phyloP scores from a whole-genome alignment of 345 rosid genomes.

The Clausena lansium region DNA sequence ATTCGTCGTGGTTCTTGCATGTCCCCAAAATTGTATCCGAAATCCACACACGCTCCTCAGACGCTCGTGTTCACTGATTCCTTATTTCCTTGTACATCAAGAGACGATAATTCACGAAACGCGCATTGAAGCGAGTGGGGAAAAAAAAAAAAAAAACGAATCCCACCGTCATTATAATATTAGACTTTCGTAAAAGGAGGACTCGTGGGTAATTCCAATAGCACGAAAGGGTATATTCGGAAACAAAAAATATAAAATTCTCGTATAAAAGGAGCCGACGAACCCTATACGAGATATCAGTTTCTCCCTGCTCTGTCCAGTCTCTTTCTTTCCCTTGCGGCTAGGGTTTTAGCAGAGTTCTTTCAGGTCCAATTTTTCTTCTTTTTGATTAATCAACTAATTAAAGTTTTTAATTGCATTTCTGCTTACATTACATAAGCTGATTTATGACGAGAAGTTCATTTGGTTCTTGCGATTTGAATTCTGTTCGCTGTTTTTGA shows the following conservation, averaged over 20 bases:
- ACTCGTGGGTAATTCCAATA: background rate
- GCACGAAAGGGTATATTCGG: background rate
- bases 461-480: background rate
- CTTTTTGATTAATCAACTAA: background rate
- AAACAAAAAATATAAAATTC: background rate
- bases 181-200: background rate
- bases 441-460: background rate
- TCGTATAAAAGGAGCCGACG: background rate
- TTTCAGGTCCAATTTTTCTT: background rate
- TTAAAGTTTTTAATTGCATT: no score
- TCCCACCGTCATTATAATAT: background rate
- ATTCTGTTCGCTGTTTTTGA: background rate
- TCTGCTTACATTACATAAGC: background rate
- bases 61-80: background rate
- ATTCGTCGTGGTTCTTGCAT: no score
- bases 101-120: background rate
- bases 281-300: background rate
- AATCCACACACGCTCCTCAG: background rate
- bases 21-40: background rate
- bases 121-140: background rate
- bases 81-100: no score
- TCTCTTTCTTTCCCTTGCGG: conserved; percentile 5
- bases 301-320: no score
- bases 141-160: background rate
- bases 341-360: conserved; percentile 16